Conservation (phyloP, 2,329 filamentous ascomycete species). For the Alternaria solani region DNA sequence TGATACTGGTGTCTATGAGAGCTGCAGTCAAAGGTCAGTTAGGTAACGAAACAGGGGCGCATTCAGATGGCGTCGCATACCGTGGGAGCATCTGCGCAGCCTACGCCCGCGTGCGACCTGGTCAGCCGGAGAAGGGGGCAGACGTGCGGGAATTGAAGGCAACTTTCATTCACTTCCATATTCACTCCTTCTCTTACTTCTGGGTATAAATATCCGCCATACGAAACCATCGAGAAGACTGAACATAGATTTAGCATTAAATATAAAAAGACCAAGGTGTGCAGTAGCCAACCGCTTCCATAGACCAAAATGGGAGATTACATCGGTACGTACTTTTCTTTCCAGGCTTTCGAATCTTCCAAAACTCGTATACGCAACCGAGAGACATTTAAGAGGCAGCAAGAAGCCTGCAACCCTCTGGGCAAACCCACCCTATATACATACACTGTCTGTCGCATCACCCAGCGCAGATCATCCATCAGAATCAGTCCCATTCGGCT, state of each 20-base stretch:
- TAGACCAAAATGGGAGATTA: background rate
- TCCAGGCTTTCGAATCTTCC: background rate
- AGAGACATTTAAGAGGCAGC: background rate
- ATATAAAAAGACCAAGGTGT: background rate
- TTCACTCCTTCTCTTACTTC: background rate
- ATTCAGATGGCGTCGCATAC: constrained; percentile 17
- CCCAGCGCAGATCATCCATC: background rate
- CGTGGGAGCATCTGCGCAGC: constrained; percentile 14
- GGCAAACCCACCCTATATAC: background rate
- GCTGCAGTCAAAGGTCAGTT: background rate
- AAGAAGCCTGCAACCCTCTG: background rate
- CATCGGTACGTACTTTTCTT: background rate
- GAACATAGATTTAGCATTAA: background rate
- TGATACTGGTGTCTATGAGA: background rate
- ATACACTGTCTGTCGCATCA: background rate
- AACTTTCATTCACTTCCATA: background rate
- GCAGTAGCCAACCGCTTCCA: background rate
- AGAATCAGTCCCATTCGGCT: background rate
- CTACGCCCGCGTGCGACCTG: constrained; percentile 10
- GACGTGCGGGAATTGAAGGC: constrained; percentile 3
- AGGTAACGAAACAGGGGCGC: background rate
- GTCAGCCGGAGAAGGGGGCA: constrained; percentile 18
- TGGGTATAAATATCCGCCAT: background rate
- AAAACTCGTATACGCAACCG: background rate
- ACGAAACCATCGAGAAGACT: background rate